Conservation (phyloP, 257 asterid species). For the Solanum rostratum region DNA sequence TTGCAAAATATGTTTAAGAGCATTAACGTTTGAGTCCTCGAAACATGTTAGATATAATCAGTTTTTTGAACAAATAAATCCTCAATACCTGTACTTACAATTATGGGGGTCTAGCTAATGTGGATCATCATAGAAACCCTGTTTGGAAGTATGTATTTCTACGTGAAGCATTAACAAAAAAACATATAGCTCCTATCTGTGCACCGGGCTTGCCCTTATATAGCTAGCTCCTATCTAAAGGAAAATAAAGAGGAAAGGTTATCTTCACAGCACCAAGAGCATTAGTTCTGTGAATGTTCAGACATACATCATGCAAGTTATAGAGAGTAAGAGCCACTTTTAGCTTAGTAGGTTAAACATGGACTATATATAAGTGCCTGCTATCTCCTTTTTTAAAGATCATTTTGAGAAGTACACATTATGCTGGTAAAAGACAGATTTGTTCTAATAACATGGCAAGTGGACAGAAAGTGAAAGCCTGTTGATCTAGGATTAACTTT, state of each 20-base stretch:
- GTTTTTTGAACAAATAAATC: neutral
- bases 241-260: neutral
- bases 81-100: neutral
- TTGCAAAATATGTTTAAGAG: neutral
- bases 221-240: neutral
- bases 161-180: neutral
- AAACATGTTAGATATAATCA: neutral
- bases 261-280: neutral
- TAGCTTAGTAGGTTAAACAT: neutral
- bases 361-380: neutral
- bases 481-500: neutral
- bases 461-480: neutral
- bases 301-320: neutral
- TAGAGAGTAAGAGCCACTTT: neutral
- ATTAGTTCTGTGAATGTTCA: neutral
- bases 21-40: neutral
- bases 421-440: neutral
- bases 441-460: neutral
- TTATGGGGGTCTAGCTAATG: neutral
- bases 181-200: neutral
- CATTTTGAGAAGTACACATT: neutral
- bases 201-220: too few relatives aligned
- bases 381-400: neutral
- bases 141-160: neutral
- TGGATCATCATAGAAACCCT: neutral